Evolutionary conservation across 83 land plant species (phyloP), one percentile per base, ranked within the genome.

Genomic region (Thuja plicata): DNA sequence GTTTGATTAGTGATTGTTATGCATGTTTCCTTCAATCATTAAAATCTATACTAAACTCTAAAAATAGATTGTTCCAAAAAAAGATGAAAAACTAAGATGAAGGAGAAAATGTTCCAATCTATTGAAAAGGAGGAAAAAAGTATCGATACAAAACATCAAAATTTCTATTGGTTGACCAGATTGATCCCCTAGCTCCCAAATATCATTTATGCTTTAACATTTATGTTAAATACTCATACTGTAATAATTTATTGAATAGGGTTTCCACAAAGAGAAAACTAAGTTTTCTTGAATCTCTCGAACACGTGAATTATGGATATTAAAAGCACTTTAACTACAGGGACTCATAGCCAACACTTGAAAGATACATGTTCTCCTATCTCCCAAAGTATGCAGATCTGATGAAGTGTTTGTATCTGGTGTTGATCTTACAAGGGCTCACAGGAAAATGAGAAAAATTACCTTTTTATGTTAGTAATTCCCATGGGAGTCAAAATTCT

Each of bases 351-450:
- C 2, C 66, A 85, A 55, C 32, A 85, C 2, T 52, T 32, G 38
- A 85, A 54, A 88, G 9, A 10, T 37, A 92, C 93, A 92, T 27
- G 93, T 92, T 66, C 87, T 60, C 7, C 70, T 81, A 52, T 92
- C 93, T 46, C 93, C 93, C 46, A 78, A 37, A 19, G 57, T 73
- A 16, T 86, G 78, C 10, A 85, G 79, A 76, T 92, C 93, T 1
- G 92, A 88, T 17, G 90, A 86, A n/a, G 86, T 79, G 50, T 92
- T 90, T 4, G 93, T 55, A 90, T 88, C n/a, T n/a, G n/a, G n/a
- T n/a, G n/a, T n/a, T n/a, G n/a, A n/a, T n/a, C n/a, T n/a, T n/a
- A n/a, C n/a, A n/a, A n/a, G n/a, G n/a, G n/a, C n/a, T n/a, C n/a
- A n/a, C n/a, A n/a, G n/a, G n/a, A n/a, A n/a, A n/a, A n/a, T n/a